Percentiles rank a stretch among this genome's conserved stretches.
Conservation (phyloP, 116 monocot genomes). For the Trichopus zeylanicus region DNA sequence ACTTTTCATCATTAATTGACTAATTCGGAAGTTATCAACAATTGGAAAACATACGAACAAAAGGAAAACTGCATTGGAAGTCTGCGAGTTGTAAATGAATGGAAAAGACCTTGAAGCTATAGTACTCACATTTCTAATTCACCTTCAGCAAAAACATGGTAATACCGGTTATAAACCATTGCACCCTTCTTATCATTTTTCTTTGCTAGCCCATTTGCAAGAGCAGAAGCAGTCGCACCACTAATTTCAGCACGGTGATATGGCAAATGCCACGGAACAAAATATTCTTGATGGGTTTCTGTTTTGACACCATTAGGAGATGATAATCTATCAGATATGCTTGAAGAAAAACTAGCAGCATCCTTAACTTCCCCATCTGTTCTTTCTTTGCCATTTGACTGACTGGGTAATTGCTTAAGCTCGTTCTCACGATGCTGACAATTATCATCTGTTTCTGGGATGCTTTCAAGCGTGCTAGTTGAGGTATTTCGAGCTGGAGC, state of each 20-base stretch:
- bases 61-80: neutral
- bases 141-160: conserved; percentile 93
- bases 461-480: conserved; percentile 41
- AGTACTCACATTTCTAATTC: conserved; percentile 80
- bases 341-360: conserved; percentile 8
- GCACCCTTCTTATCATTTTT: conserved; percentile 90
- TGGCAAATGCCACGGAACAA: conserved; percentile 98
- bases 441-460: conserved; percentile 58
- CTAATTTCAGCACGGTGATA: conserved; percentile 88
- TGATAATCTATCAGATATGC: neutral
- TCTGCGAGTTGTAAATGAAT: neutral
- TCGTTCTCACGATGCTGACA: conserved; percentile 6
- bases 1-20: no score
- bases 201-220: conserved; percentile 76
- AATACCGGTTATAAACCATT: conserved; percentile 92
- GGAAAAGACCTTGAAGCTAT: neutral
- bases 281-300: conserved; percentile 71
- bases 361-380: conserved; percentile 3
- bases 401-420: conserved; percentile 1
- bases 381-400: neutral
- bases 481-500: conserved; percentile 30
- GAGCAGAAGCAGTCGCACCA: conserved; percentile 55
- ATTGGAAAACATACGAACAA: neutral
- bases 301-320: conserved; percentile 2
- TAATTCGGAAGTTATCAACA: no score